Conservation (phyloP, 192 early-diverging fungal species). For the Backusella liffmaniae region DNA sequence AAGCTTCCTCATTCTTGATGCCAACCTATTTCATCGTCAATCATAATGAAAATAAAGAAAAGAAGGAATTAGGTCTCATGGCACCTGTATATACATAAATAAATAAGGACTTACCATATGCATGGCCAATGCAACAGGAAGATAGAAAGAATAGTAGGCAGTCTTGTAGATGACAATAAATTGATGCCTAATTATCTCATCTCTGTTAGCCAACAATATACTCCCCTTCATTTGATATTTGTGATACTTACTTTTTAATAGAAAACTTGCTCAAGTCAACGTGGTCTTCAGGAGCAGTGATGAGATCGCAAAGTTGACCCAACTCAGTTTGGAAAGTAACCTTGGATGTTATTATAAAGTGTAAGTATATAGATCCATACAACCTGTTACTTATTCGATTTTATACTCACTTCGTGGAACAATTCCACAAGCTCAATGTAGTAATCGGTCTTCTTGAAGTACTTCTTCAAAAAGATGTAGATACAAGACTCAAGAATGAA, state of each 20-base stretch:
- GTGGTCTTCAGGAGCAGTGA: slow-evolving; percentile 97
- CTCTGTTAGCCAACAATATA: not conserved
- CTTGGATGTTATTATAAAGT: slow-evolving; percentile 19
- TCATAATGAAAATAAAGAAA: not conserved
- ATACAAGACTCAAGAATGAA: slow-evolving; percentile 92
- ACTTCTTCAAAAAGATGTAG: slow-evolving; percentile 92
- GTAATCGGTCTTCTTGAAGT: slow-evolving; percentile 83
- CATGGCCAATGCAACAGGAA: slow-evolving; percentile 95
- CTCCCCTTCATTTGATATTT: not conserved
- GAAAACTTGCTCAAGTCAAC: slow-evolving; percentile 92
- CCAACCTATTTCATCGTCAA: slow-evolving; percentile 51
- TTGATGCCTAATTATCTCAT: slow-evolving; percentile 49
- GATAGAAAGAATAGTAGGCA: slow-evolving; percentile 98
- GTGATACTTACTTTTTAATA: slow-evolving; percentile 71
- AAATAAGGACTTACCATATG: slow-evolving; percentile 55
- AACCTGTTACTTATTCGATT: not conserved
- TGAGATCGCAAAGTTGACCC: slow-evolving; percentile 95
- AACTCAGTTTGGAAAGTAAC: slow-evolving; percentile 96
- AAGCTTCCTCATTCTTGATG: slow-evolving; percentile 74
- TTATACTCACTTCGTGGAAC: slow-evolving; percentile 76
- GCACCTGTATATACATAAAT: not conserved
- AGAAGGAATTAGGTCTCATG: not conserved
- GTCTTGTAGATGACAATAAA: slow-evolving; percentile 99
- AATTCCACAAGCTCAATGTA: slow-evolving; percentile 93
- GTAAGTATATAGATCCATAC: not conserved